Evolutionary conservation across 2,329 filamentous ascomycete genomes (phyloP).

Genomic region (Kalmusia sp.): DNA sequence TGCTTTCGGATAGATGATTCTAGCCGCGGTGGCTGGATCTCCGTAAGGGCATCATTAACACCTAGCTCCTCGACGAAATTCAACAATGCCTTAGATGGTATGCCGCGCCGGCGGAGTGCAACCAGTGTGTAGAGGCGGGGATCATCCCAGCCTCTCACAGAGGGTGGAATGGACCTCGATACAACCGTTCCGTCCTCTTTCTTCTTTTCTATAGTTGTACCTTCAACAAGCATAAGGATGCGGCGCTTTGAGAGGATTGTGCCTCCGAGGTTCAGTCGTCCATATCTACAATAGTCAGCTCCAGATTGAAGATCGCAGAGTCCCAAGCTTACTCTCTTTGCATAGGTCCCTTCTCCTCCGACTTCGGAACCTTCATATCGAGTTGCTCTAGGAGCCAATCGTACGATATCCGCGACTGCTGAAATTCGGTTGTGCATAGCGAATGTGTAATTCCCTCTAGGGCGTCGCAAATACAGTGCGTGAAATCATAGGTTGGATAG

Average conservation of each 20-base stretch:
- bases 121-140: conserved; percentile 89
- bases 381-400: conserved; percentile 87
- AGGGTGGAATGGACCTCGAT: conserved; percentile 50
- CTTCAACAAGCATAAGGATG: conserved; percentile 79
- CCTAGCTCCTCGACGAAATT: conserved; percentile 91
- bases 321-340: conserved; percentile 73
- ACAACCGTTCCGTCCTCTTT: conserved; percentile 51
- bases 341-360: conserved; percentile 70
- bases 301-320: conserved; percentile 38
- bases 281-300: conserved; percentile 52
- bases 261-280: conserved; percentile 79
- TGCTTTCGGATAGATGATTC: conserved; percentile 86
- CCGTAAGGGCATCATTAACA: conserved; percentile 80
- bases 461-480: conserved; percentile 88
- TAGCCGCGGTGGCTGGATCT: conserved; percentile 82
- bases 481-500: conserved; percentile 94
- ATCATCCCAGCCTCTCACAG: conserved; percentile 89
- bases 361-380: conserved; percentile 75
- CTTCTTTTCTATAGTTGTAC: conserved; percentile 56
- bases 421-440: conserved; percentile 92
- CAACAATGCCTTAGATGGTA: conserved; percentile 87
- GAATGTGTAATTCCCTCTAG: conserved; percentile 93
- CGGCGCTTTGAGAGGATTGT: conserved; percentile 89
- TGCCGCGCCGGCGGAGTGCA: conserved; percentile 80
- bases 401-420: conserved; percentile 83